Conservation (phyloP, 331 rosid species). For the Pyrus hybrid region DNA sequence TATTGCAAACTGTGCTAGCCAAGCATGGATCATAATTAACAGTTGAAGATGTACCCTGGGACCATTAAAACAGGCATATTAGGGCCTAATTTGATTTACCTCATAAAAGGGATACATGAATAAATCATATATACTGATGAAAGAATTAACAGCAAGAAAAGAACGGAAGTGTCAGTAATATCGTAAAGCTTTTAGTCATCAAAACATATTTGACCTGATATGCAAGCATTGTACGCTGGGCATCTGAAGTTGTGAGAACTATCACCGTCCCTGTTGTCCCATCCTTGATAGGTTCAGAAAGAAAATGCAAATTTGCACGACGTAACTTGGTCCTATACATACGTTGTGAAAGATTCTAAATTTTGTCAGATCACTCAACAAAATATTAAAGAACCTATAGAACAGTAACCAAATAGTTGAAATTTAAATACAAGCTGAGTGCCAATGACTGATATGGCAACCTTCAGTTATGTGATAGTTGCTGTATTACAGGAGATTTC, state of each 20-base stretch:
- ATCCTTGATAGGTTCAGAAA: constrained; percentile 65
- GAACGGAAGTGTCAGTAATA: not conserved
- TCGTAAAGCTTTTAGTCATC: not conserved
- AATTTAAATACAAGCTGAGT: not conserved
- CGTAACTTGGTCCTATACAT: constrained; percentile 50
- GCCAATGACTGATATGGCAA: not conserved
- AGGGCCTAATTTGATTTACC: constrained; percentile 13
- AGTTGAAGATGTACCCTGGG: constrained; percentile 88
- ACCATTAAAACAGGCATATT: constrained; percentile 21
- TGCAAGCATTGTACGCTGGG: constrained; percentile 95
- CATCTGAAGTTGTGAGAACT: constrained; percentile 96
- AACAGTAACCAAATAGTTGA: not conserved
- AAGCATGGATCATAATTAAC: constrained; percentile 57
- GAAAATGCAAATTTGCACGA: constrained; percentile 85
- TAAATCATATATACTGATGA: not conserved
- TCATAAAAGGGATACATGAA: not conserved
- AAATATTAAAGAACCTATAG: not conserved
- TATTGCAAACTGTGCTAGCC: constrained; percentile 62
- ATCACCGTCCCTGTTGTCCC: constrained; percentile 96
- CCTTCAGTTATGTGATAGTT: not conserved
- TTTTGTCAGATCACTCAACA: not conserved
- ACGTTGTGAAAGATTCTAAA: not conserved
- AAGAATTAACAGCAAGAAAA: not conserved
- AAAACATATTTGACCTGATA: constrained; percentile 57
- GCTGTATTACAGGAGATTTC: not conserved